Base-by-base conservation (phyloP, 1,139 yeast genomes). In the Hemisphaericaspora subhashii region DNA sequence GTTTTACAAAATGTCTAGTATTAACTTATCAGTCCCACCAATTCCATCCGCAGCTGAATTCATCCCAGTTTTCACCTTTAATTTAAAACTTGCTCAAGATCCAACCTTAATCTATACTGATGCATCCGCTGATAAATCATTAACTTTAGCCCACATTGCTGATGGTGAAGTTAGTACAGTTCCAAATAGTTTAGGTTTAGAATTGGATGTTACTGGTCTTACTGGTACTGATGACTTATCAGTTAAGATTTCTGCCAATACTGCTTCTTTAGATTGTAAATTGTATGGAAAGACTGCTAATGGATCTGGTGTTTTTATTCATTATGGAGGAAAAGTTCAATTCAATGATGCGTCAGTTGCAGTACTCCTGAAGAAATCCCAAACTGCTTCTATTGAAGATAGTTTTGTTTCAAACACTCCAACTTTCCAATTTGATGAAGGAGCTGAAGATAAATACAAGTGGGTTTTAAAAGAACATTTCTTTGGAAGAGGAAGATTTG, bases 401-500 rank as follows among this genome's bases (percentile, higher is more conserved):
- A 66, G 72, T 12, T 75, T 74, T 43, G 64, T 77, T 39, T 68
- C 78, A 14, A 62, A 62, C 48, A 71, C 63, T 52, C 79, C 81
- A 23, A 52, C 46, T n/a, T 61, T 76, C 44, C 48, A 47, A 33
- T 53, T 76, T 29, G 77, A 68, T 46, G 63, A 61, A 13, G 52
- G 53, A 8, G 66, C 63, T 28, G 73, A 64, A 36, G 65, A 58
- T 8, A 69, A 68, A 50, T 73, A 66, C 55, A 51, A 61, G 38
- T 79, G 84, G 84, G 68, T 70, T 12, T 47, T 60, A 31, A 54
- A 58, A 35, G 69, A 70, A 48, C 72, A 65, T 43, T 62, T 77
- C 37, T 33, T 75, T 29, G 83, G 81, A 27, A 74, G 69, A 53
- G 83, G 84, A 28, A 66, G 81, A 46, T 77, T 78, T 48, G 53